Base-by-base conservation (phyloP, 1,284 basidiomycete species). In the Sutorius eximius region DNA sequence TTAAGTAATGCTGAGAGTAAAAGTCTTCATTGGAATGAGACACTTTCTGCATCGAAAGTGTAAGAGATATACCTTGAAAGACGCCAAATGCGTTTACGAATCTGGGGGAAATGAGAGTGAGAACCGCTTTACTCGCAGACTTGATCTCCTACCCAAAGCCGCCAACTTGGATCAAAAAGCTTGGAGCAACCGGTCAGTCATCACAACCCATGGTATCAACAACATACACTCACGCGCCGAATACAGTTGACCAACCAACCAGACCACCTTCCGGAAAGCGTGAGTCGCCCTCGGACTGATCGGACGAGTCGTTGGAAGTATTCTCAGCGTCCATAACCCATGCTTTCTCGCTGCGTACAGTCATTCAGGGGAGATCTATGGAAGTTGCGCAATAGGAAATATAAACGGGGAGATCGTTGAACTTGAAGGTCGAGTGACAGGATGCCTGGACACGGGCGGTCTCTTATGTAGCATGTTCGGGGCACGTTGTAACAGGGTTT, bases 71-170 rank as follows among this genome's bases (percentile, higher is more conserved):
- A 62, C 75, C 75, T 73, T 76, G 75, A 59, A 74, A 76, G 8
- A 77, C 75, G 20, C 75, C 76, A 46, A 74, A 76, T 3, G 72
- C 71, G 18, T 62, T 66, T 4, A 67, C 54, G 45, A 76, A 74
- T 37, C 75, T 76, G 53, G 2, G 37, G 43, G 41, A 10, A 37
- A 15, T 3, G 27, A 30, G 51, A 12, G 27, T 56, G 24, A 61
- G 56, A 5, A 37, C 16, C 5, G 7, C 11, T 3, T n/a, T 18
- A 33, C 1, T 9, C 9, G 22, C 5, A 29, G 34, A 45, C 3
- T 2, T 11, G 38, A 27, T 16, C 15, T 20, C 56, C 3, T 56
- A 76, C 74, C 74, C 75, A n/a, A 71, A 74, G 24, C 69, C 68
- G 53, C 67, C 69, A 42, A 73, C 60, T 52, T 77, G 69, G 22